Percentiles rank a stretch among this genome's conserved stretches.
These are phyloP conservation scores for Blastobotrys aristatus DNA, from an alignment of 1,139 yeast genomes.

Conservation along the genomic window DNA sequence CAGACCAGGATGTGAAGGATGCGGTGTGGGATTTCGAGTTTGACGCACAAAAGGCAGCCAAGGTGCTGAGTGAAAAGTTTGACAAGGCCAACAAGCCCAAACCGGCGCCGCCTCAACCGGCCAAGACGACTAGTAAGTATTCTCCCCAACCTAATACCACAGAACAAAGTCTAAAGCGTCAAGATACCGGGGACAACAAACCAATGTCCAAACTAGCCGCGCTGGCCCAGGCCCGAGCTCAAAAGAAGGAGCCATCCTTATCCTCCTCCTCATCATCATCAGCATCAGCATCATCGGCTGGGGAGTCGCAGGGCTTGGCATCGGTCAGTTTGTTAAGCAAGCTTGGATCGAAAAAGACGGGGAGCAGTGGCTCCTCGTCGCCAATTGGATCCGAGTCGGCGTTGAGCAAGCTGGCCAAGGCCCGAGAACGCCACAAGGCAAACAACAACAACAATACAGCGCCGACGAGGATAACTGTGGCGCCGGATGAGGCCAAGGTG, in stretches of 20 bases:
- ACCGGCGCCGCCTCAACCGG: conserved; percentile 8
- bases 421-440: conserved; percentile 8
- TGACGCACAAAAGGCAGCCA: conserved; percentile 49
- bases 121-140: conserved; percentile 18
- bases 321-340: conserved; percentile 10
- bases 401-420: conserved; percentile 12
- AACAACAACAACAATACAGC: background rate
- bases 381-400: conserved; percentile 3
- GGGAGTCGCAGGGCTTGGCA: background rate
- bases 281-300: background rate
- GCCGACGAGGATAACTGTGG: conserved; percentile 5
- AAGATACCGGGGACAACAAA: conserved; percentile 5
- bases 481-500: conserved; percentile 10
- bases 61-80: conserved; percentile 44
- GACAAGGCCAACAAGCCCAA: conserved; percentile 20
- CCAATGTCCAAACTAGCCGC: conserved; percentile 43
- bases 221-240: conserved; percentile 42
- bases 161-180: conserved; percentile 9
- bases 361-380: background rate
- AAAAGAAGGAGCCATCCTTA: conserved; percentile 15
- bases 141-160: background rate
- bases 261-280: background rate
- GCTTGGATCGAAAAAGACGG: background rate
- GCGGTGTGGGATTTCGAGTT: conserved; percentile 58
- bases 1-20: conserved; percentile 53